phyloP scores from a whole-genome alignment of 2,329 filamentous ascomycete species.

The Exserohilum rostratum region DNA sequence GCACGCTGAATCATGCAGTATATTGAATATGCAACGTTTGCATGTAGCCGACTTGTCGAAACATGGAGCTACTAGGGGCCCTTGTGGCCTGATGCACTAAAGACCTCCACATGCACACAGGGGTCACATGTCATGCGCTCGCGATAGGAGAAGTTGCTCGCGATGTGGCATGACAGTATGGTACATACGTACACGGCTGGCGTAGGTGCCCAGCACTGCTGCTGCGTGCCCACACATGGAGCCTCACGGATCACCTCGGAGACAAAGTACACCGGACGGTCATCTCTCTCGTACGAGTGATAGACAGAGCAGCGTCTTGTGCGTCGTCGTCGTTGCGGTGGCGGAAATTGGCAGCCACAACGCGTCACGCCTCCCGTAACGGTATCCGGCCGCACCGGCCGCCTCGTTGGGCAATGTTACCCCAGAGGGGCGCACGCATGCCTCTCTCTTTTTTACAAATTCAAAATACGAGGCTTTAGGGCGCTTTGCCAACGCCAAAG shows the following conservation, averaged over 20 bases:
- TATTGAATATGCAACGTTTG: constrained; percentile 2
- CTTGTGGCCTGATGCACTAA: constrained; percentile 7
- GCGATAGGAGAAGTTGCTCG: background rate
- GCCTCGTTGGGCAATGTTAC: background rate
- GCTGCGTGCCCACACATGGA: too few species aligned
- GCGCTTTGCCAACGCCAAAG: too few species aligned
- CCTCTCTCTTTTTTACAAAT: background rate
- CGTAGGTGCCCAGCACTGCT: too few species aligned
- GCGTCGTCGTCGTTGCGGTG: too few species aligned
- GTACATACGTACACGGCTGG: background rate
- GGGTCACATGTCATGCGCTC: constrained; percentile 2
- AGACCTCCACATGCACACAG: constrained; percentile 10
- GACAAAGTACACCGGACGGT: too few species aligned
- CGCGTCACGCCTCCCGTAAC: background rate
- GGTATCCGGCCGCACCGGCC: background rate
- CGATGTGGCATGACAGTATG: background rate
- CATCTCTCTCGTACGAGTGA: too few species aligned
- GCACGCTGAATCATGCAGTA: background rate
- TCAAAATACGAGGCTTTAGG: constrained; percentile 2
- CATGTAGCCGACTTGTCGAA: constrained; percentile 1
- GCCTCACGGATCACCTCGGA: too few species aligned
- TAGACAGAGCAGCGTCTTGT: too few species aligned
- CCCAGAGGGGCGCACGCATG: background rate
- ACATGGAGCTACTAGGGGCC: background rate
- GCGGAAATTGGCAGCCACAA: too few species aligned